Conservation (phyloP, 202 grass and related monocot genomes). For the Panicum hallii region DNA sequence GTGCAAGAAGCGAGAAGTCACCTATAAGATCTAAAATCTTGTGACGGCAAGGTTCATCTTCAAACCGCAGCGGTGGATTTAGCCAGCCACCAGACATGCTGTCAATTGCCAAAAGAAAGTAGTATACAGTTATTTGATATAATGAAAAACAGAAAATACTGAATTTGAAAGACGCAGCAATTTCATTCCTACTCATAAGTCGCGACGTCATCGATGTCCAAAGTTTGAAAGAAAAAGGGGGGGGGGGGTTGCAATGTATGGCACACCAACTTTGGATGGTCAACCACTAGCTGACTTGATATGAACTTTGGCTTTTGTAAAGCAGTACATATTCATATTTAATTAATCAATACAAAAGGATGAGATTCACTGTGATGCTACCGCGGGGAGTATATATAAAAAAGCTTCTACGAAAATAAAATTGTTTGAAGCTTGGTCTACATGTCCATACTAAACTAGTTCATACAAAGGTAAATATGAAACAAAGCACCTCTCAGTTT, state of each 20-base stretch:
- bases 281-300: conserved; percentile 2
- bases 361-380: neutral
- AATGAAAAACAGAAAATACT: conserved; percentile 15
- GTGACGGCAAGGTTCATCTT: conserved; percentile 88
- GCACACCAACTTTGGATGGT: neutral
- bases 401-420: neutral
- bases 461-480: neutral
- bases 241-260: neutral
- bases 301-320: neutral
- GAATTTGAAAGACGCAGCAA: conserved; percentile 10
- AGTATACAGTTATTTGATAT: conserved; percentile 36
- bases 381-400: conserved; percentile 1
- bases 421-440: neutral
- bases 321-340: neutral
- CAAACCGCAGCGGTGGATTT: conserved; percentile 83
- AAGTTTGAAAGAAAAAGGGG: neutral
- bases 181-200: neutral
- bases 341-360: neutral
- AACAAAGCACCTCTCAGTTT: neutral
- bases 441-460: conserved; percentile 11
- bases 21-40: conserved; percentile 94
- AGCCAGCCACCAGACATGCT: conserved; percentile 77
- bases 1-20: conserved; percentile 89
- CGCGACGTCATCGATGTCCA: neutral
- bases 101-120: conserved; percentile 46